These are phyloP conservation scores for Yarrowia sp. DNA, from an alignment of 805 yeast genomes.

Conservation along the genomic window DNA sequence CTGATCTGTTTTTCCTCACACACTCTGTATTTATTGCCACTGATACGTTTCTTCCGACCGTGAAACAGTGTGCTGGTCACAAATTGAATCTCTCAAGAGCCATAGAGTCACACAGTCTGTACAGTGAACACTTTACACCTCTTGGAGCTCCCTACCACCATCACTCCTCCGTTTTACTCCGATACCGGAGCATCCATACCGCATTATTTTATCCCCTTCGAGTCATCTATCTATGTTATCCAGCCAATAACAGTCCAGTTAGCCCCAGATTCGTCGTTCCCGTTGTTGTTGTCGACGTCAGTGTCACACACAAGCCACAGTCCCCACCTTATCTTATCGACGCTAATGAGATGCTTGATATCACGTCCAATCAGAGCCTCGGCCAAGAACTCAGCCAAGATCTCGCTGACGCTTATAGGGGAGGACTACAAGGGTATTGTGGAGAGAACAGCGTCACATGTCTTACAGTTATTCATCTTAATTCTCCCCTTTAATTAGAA, in stretches of 20 bases:
- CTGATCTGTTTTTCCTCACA: no score
- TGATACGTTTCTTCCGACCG: no score
- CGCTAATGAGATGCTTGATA: slow-evolving; percentile 9
- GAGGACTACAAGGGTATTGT: neutral
- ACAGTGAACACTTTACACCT: no score
- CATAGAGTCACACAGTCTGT: no score
- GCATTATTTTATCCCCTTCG: neutral
- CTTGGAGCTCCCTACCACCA: no score
- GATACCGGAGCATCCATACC: neutral
- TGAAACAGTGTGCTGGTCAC: no score
- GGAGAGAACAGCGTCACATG: neutral
- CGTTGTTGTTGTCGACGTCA: slow-evolving; percentile 2
- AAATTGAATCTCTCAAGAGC: no score
- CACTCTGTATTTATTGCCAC: no score
- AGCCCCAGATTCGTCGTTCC: neutral
- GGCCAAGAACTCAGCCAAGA: slow-evolving; percentile 17
- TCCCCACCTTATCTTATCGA: slow-evolving; percentile 10
- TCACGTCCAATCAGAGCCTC: neutral
- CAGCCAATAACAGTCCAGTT: neutral
- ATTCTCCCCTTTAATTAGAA: neutral
- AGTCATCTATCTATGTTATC: neutral
- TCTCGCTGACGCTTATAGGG: neutral
- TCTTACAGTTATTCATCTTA: neutral
- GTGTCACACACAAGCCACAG: slow-evolving; percentile 4
- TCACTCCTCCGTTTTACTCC: neutral